Evolutionary conservation across 2,329 filamentous ascomycete genomes (phyloP), one percentile per base, ranked within the genome.

Genomic region (Aspergillus sp.): DNA sequence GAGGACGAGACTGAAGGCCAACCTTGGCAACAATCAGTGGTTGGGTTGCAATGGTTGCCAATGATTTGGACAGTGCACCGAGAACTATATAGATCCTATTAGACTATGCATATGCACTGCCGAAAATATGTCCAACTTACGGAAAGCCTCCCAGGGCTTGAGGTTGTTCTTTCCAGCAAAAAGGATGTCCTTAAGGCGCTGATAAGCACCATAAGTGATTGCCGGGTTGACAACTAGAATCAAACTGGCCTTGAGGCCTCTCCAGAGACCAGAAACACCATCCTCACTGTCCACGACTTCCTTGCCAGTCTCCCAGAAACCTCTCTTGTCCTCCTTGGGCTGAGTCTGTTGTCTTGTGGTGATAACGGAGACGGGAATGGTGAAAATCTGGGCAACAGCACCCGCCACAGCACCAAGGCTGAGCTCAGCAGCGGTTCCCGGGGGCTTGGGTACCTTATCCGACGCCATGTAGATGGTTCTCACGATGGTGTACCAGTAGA

Each of bases 1-100:
- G 93, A 19, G 93, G 93, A 60, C 87, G 90, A 23, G 90, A 96
- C 69, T 98, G 93, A 50, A 98, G 76, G 45, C 93, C 90, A 52
- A 98, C 93, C 74, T 98, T 98, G 53, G 93, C 93, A 52, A 98
- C 91, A 60, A 98, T 98, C 47, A 98, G 77, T 12, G 93, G 93
- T 66, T 98, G 93, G 6, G 93, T 98, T 46, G 79, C 83, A 55
- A 98, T 84, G 0, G 93, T 98, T 45, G 93, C 93, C 50, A 97
- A 71, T 5, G 88, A 81, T 72, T 98, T 98, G 44, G 91, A 97
- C 71, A 94, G 80, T 41, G 93, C 90, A 52, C 93, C 93, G 44
- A 98, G 82, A 23, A 94, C 90, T 93, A 49, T 13, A 32, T 9
- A 1, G 37, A 39, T 3, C 9, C 9, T 39, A 12, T 39, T 39